Evolutionary conservation across 2,329 filamentous ascomycete species (phyloP).

Genomic region (Curvularia spicifera): DNA sequence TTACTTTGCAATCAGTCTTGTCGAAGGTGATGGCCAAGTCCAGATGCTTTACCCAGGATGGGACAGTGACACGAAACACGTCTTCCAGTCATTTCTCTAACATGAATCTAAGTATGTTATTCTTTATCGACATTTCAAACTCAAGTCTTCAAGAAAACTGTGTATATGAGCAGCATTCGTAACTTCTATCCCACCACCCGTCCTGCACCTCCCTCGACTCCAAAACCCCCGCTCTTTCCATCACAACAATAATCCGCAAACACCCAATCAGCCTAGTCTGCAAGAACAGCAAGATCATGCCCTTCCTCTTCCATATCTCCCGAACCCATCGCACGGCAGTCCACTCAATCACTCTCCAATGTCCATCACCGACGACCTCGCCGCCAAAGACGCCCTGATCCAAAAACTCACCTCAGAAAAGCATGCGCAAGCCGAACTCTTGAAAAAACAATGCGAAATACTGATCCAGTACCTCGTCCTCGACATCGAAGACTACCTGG

Average conservation of each 20-base stretch:
- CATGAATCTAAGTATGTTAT: neutral
- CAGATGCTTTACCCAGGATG: neutral
- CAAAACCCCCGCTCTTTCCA: conserved; percentile 1
- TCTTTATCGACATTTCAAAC: neutral
- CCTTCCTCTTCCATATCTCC: neutral
- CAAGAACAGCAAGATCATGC: neutral
- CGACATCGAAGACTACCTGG: conserved; percentile 11
- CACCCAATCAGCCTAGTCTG: neutral
- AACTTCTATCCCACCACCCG: neutral
- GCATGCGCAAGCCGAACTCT: neutral
- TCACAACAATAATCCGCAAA: neutral
- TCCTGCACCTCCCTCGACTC: conserved; percentile 1
- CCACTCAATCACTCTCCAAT: neutral
- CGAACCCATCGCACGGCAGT: neutral
- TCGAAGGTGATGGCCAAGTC: neutral
- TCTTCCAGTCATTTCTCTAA: neutral
- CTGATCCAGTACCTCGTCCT: conserved; percentile 13
- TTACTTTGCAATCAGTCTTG: neutral
- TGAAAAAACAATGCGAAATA: conserved; percentile 7
- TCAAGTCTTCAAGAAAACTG: neutral
- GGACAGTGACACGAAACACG: neutral
- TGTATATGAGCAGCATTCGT: neutral
- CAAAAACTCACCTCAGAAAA: neutral
- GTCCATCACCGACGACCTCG: neutral
- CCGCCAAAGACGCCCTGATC: conserved; percentile 6